Evolutionary conservation across 306 rosid genomes (phyloP), one percentile per base, ranked within the genome.

Genomic region (Castanea crenata): DNA sequence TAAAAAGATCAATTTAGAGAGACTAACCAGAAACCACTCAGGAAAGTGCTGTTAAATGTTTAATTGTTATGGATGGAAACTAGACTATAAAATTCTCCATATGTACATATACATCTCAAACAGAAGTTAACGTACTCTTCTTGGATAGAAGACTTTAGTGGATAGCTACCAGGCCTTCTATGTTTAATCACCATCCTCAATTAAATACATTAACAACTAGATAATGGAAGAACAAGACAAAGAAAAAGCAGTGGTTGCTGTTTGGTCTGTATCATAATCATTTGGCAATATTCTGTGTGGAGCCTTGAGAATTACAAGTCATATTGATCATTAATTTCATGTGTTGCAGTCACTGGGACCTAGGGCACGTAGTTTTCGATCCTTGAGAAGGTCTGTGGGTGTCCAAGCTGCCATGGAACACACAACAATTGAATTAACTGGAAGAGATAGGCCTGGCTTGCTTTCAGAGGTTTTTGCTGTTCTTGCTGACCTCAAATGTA

Each of bases 401-500:
- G 94, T 90, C 72, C 97, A 95, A 90, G 87, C 98, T 54, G 97
- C 85, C 2, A 56, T 74, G 6, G 91, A 92, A 82, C 91, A 94
- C 56, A 94, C 99, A 19, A 83, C 91, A 14, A 95, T 95, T 38
- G 99, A 95, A 78, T 81, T 95, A 78, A 95, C 92, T 5, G 99
- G 99, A 69, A 86, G 92, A 72, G 99, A 95, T 83, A 87, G 99
- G 82, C 97, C 96, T 41, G 99, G 99, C 69, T 75, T 95, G 82
- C 98, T 95, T 52, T 95, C 99, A 13, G 99, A 95, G 88, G 91
- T 95, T 73, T 95, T 95, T 62, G 99, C 99, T n/a, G 91, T 95
- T 79, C 94, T 95, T 23, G 78, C 97, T 34, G 92, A 95, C 85
- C 98, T 91, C 76, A 92, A 91, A 86, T 95, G 99, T 85, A 95